Conservation (phyloP, 768 basidiomycete genomes). For the Rhodotorula paludigena region DNA sequence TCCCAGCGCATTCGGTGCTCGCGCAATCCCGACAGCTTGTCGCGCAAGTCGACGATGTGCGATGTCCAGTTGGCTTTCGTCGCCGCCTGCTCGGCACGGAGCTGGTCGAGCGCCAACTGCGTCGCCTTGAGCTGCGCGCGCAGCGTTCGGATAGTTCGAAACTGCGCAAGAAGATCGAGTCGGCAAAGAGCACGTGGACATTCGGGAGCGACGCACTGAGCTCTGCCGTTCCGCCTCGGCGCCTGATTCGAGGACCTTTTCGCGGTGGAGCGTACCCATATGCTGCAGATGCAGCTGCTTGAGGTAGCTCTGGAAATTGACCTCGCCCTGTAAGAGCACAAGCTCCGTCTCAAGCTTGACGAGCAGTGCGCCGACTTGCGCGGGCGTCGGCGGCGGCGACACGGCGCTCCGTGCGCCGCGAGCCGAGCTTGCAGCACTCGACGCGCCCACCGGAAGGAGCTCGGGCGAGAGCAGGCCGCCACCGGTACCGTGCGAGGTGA, state of each 20-base stretch:
- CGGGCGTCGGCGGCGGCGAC: background rate
- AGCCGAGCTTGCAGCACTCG: no score
- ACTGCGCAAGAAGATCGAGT: background rate
- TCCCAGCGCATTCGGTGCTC: slow-evolving; percentile 77
- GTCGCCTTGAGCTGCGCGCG: slow-evolving; percentile 61
- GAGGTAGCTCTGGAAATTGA: slow-evolving; percentile 80
- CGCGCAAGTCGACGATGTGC: slow-evolving; percentile 76
- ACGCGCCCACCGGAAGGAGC: background rate
- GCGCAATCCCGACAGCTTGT: slow-evolving; percentile 65
- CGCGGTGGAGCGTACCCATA: slow-evolving; percentile 71
- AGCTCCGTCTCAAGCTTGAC: slow-evolving; percentile 69
- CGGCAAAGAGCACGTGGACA: background rate
- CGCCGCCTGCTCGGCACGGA: slow-evolving; percentile 65
- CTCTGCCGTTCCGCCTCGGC: slow-evolving; percentile 78
- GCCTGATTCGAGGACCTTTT: slow-evolving; percentile 64
- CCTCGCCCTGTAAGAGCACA: slow-evolving; percentile 67
- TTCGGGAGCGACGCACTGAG: slow-evolving; percentile 55
- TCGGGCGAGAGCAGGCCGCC: slow-evolving; percentile 19
- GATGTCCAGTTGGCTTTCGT: slow-evolving; percentile 74
- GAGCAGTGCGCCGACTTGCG: slow-evolving; percentile 44
- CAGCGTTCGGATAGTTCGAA: slow-evolving; percentile 34
- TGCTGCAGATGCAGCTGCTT: slow-evolving; percentile 75
- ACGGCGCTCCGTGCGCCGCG: background rate
- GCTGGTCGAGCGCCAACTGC: slow-evolving; percentile 64
- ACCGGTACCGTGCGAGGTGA: slow-evolving; percentile 13